phyloP scores from a whole-genome alignment of 768 basidiomycete genomes.

The Lenzites betulinus region DNA sequence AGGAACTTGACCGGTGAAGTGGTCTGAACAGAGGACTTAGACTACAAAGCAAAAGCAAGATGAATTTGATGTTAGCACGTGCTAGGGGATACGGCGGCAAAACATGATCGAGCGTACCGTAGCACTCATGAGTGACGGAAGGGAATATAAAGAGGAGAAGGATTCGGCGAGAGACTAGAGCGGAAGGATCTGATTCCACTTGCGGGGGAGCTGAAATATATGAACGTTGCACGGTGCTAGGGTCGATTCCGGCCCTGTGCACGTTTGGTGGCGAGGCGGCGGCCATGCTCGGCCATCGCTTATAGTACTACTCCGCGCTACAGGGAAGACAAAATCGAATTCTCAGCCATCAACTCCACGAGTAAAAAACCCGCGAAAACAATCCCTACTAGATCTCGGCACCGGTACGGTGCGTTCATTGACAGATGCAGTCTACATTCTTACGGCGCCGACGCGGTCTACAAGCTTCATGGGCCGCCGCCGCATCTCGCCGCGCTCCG shows the following conservation, averaged over 20 bases:
- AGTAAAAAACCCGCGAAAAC: not conserved
- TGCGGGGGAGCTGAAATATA: slow-evolving; percentile 8
- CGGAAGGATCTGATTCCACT: not conserved
- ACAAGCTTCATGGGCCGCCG: too few relatives aligned
- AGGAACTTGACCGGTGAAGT: slow-evolving; percentile 30
- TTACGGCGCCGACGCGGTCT: too few relatives aligned
- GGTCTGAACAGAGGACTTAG: slow-evolving; percentile 14
- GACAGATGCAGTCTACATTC: too few relatives aligned
- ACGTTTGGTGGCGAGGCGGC: too few relatives aligned
- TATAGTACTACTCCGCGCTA: slow-evolving; percentile 5
- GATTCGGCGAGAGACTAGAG: not conserved
- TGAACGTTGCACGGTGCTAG: slow-evolving; percentile 1
- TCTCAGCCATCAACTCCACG: slow-evolving; percentile 1
- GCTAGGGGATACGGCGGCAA: not conserved
- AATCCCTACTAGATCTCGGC: not conserved
- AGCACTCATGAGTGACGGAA: slow-evolving; percentile 6
- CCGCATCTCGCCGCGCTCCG: too few relatives aligned
- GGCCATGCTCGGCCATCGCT: not conserved
- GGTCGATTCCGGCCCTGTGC: too few relatives aligned
- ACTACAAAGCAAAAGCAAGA: not conserved
- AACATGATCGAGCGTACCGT: not conserved
- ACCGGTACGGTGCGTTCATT: too few relatives aligned
- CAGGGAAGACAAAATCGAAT: slow-evolving; percentile 6
- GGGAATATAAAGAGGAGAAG: not conserved
- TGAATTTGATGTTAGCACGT: too few relatives aligned